Evolutionary conservation across 306 rosid species (phyloP).

Genomic region (Medicago arabica): DNA sequence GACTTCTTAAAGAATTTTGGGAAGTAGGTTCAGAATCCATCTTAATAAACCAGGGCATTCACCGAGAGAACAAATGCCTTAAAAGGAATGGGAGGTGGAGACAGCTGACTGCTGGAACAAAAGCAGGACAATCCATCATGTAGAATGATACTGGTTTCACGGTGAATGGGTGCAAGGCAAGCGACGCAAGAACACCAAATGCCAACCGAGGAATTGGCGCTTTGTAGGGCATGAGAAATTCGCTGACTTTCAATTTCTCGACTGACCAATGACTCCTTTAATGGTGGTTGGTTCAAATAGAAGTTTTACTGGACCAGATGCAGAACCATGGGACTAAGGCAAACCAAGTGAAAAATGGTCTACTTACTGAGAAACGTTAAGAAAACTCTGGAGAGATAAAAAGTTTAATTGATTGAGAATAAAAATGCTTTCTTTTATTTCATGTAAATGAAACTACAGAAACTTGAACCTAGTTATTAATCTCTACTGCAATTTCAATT

Average conservation of each 20-base stretch:
- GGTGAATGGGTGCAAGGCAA: neutral
- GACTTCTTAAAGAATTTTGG: neutral
- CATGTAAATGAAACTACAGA: neutral
- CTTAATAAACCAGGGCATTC: neutral
- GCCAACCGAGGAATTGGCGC: neutral
- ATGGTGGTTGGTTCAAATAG: neutral
- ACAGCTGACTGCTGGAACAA: neutral
- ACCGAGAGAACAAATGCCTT: neutral
- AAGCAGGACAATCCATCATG: neutral
- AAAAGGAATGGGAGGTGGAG: neutral
- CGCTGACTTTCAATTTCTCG: neutral
- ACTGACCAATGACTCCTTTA: neutral
- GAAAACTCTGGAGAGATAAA: no score
- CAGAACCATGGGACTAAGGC: neutral
- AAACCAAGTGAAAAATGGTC: neutral
- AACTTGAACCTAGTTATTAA: neutral
- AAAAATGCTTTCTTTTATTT: neutral
- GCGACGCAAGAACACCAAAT: neutral
- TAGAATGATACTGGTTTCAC: neutral
- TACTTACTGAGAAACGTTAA: neutral
- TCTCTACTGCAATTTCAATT: constrained; percentile 7
- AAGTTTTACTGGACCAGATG: neutral
- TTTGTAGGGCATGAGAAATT: neutral
- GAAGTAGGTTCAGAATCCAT: neutral
- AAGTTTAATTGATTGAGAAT: no score